Conservation (phyloP, 306 rosid genomes). For the Elaeagnus macrophylla region DNA sequence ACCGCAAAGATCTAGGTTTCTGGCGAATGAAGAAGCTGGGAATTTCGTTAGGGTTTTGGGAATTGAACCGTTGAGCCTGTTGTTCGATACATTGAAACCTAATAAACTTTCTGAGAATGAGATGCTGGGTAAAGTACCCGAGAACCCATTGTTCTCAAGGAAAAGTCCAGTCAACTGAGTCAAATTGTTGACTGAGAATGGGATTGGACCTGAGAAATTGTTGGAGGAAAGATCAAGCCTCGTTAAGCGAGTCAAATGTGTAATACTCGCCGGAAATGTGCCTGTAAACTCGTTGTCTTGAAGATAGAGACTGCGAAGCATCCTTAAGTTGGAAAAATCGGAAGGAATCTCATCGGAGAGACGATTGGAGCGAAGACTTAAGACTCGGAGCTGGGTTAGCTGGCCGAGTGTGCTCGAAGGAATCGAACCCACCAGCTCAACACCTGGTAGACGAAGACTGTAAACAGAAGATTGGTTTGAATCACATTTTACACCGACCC, state of each 20-base stretch:
- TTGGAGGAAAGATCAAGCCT: slow-evolving; percentile 78
- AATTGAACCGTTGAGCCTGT: slow-evolving; percentile 78
- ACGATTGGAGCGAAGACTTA: slow-evolving; percentile 78
- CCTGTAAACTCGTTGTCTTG: slow-evolving; percentile 57
- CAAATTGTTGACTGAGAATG: slow-evolving; percentile 62
- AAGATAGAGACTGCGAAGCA: slow-evolving; percentile 61
- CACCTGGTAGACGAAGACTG: slow-evolving; percentile 69
- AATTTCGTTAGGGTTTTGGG: slow-evolving; percentile 42
- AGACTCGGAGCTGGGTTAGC: slow-evolving; percentile 48
- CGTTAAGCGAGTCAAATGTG: slow-evolving; percentile 41
- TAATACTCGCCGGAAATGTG: slow-evolving; percentile 40
- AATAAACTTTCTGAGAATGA: slow-evolving; percentile 5
- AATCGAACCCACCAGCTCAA: slow-evolving; percentile 60
- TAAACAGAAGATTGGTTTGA: slow-evolving; percentile 35
- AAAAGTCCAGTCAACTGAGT: slow-evolving; percentile 59
- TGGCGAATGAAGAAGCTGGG: slow-evolving; percentile 47
- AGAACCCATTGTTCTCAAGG: slow-evolving; percentile 52
- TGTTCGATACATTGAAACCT: slow-evolving; percentile 53
- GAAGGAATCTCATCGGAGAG: slow-evolving; percentile 63
- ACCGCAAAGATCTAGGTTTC: slow-evolving; percentile 74
- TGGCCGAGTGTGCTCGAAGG: slow-evolving; percentile 62
- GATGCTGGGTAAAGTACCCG: slow-evolving; percentile 57
- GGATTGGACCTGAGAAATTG: slow-evolving; percentile 62
- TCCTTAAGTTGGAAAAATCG: slow-evolving; percentile 61
- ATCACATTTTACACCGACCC: slow-evolving; percentile 77